Conservation (phyloP, 1,139 yeast genomes). For the Lodderomyces oxycetoniae region DNA sequence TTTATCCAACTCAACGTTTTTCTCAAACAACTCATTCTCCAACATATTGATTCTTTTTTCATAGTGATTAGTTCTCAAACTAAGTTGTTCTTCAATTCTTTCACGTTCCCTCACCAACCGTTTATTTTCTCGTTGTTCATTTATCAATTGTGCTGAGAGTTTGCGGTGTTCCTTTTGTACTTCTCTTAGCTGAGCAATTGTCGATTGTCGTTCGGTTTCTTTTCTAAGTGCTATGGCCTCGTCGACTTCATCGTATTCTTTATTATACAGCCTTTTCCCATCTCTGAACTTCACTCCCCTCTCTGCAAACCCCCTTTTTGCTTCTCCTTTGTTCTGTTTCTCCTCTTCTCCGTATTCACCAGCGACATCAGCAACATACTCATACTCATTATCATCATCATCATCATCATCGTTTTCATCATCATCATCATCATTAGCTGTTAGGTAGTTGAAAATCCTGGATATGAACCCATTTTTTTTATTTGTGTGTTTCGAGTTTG, state of each 20-base stretch:
- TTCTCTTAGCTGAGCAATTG: slow-evolving; percentile 4
- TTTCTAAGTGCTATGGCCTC: slow-evolving; percentile 11
- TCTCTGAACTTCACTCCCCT: slow-evolving; percentile 1
- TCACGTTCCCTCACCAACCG: slow-evolving; percentile 3
- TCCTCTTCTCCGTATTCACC: no score
- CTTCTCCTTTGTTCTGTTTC: background rate
- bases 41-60: slow-evolving; percentile 3
- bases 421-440: slow-evolving; percentile 10
- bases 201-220: slow-evolving; percentile 4
- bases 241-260: slow-evolving; percentile 12
- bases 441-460: slow-evolving; percentile 14
- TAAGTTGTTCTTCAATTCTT: slow-evolving; percentile 1
- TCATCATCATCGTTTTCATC: no score
- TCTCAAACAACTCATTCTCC: slow-evolving; percentile 6
- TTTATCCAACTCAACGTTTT: slow-evolving; percentile 5
- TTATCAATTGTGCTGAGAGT: slow-evolving; percentile 1
- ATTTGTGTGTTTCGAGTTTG: slow-evolving; percentile 3
- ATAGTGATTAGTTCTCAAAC: background rate
- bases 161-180: slow-evolving; percentile 6
- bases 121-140: slow-evolving; percentile 6
- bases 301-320: no score
- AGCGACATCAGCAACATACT: no score
- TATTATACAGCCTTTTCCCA: background rate
- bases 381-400: no score
- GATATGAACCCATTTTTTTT: slow-evolving; percentile 14